Evolutionary conservation across 768 basidiomycete genomes (phyloP).

Genomic region (Russula abietina): DNA sequence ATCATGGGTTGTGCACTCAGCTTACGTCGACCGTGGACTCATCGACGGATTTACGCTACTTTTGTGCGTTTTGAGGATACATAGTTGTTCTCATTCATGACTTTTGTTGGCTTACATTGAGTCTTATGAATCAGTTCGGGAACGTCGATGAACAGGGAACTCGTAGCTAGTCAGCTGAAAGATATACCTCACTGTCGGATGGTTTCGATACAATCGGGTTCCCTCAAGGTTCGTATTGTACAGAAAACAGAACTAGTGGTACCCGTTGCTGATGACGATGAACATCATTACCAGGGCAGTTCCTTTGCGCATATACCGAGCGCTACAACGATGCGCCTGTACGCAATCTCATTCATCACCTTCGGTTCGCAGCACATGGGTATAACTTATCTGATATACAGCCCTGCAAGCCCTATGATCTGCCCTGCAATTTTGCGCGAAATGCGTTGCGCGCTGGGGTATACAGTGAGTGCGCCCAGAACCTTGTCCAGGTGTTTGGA

Average conservation of each 20-base stretch:
- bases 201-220: slow-evolving; percentile 88
- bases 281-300: slow-evolving; percentile 50
- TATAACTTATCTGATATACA: slow-evolving; percentile 74
- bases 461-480: slow-evolving; percentile 78
- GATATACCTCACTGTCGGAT: slow-evolving; percentile 51
- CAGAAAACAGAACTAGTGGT: neutral
- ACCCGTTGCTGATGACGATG: neutral
- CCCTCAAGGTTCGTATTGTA: slow-evolving; percentile 59
- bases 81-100: neutral
- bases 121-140: slow-evolving; percentile 54
- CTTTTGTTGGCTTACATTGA: neutral
- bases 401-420: slow-evolving; percentile 47
- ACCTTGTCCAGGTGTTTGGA: slow-evolving; percentile 79
- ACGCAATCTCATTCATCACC: slow-evolving; percentile 74
- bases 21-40: slow-evolving; percentile 54
- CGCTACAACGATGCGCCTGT: slow-evolving; percentile 66
- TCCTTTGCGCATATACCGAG: slow-evolving; percentile 80
- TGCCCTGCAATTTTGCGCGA: no score
- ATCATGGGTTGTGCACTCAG: slow-evolving; percentile 66
- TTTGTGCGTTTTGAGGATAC: slow-evolving; percentile 50
- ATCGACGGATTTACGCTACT: slow-evolving; percentile 61
- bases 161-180: slow-evolving; percentile 59
- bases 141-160: slow-evolving; percentile 61
- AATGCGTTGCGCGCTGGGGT: slow-evolving; percentile 57
- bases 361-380: slow-evolving; percentile 90